phyloP scores from a whole-genome alignment of 1,284 basidiomycete genomes.

The Xerocomus amazonicus region DNA sequence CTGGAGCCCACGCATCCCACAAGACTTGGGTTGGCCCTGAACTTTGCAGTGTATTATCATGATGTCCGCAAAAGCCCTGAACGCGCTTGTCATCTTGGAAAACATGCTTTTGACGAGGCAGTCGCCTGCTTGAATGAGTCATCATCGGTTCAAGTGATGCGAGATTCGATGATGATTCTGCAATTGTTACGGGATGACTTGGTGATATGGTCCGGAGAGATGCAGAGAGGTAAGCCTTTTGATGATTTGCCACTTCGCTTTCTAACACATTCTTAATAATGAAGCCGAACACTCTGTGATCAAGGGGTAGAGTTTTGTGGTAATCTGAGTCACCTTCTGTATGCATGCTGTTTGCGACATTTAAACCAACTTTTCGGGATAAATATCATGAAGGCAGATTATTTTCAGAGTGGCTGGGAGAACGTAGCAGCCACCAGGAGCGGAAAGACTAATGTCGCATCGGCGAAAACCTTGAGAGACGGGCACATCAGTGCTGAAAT shows the following conservation, averaged over 20 bases:
- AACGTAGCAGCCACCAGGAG: slow-evolving; percentile 87
- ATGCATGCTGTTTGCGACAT: slow-evolving; percentile 11
- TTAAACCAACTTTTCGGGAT: slow-evolving; percentile 6
- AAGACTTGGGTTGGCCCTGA: slow-evolving; percentile 87
- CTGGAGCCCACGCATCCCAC: slow-evolving; percentile 64
- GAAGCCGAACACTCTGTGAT: slow-evolving; percentile 23
- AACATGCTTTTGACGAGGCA: slow-evolving; percentile 70
- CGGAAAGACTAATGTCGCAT: slow-evolving; percentile 89
- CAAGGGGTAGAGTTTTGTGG: slow-evolving; percentile 13
- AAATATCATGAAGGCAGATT: not conserved
- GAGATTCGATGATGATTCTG: slow-evolving; percentile 64
- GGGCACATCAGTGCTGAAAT: slow-evolving; percentile 1
- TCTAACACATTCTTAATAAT: slow-evolving; percentile 13
- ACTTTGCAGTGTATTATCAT: slow-evolving; percentile 97
- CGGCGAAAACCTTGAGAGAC: slow-evolving; percentile 56
- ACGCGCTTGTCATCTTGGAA: slow-evolving; percentile 87
- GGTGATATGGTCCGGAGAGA: slow-evolving; percentile 60
- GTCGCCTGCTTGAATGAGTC: slow-evolving; percentile 45
- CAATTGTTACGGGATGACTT: slow-evolving; percentile 64
- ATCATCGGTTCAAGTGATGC: slow-evolving; percentile 43
- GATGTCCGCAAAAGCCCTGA: slow-evolving; percentile 92
- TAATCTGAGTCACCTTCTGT: slow-evolving; percentile 1
- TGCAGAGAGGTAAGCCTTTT: slow-evolving; percentile 39
- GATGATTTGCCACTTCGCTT: slow-evolving; percentile 6
- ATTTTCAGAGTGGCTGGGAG: slow-evolving; percentile 39